Conservation (phyloP, 345 rosid species). For the Brassica rapa region DNA sequence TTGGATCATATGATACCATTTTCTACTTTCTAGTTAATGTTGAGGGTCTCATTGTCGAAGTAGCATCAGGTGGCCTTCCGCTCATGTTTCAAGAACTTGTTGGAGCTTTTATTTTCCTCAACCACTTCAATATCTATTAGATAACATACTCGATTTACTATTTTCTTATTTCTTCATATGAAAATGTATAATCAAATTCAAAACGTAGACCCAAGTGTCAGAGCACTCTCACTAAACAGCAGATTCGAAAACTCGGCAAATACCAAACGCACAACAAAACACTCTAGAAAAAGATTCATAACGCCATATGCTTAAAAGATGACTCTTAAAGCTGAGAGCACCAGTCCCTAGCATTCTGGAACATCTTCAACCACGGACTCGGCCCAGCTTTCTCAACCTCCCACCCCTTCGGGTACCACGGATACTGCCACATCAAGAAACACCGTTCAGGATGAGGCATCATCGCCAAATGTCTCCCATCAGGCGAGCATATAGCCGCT, state of each 20-base stretch:
- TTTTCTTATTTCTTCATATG: neutral
- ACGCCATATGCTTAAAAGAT: neutral
- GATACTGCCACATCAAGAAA: constrained; percentile 98
- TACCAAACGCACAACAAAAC: constrained; percentile 10
- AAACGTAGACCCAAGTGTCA: neutral
- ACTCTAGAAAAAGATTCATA: neutral
- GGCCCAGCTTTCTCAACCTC: constrained; percentile 81
- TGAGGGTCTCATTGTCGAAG: neutral
- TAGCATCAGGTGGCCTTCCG: neutral
- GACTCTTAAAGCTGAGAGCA: constrained; percentile 49
- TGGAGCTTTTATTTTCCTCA: neutral
- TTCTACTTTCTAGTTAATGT: neutral
- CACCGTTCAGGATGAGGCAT: constrained; percentile 99
- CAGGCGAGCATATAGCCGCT: constrained; percentile 91
- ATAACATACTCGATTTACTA: neutral
- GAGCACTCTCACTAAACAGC: neutral
- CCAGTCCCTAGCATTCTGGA: constrained; percentile 97
- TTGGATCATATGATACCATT: neutral
- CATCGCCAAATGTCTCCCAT: constrained; percentile 95
- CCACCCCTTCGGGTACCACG: constrained; percentile 93
- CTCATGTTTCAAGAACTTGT: too few relatives aligned
- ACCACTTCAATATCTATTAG: neutral
- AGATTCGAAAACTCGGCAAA: constrained; percentile 19
- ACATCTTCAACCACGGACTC: constrained; percentile 94
- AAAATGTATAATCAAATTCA: neutral